These are phyloP conservation scores for Thyridium curvatum DNA, from an alignment of 2,329 filamentous ascomycete genomes.

Conservation along the genomic window DNA sequence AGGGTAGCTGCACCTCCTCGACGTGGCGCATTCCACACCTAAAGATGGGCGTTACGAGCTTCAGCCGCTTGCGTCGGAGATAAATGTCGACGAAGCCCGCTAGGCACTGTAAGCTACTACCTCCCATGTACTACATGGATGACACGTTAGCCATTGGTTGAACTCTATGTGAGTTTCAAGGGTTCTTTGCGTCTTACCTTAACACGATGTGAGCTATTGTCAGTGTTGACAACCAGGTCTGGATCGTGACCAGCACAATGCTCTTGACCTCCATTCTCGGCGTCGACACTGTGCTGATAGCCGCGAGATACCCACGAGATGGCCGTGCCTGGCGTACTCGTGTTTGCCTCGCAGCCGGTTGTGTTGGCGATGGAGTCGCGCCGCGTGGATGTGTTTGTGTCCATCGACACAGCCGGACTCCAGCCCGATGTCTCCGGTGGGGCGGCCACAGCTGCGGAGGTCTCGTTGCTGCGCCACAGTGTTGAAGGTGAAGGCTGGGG, in stretches of 20 bases:
- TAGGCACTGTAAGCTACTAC: conserved; percentile 15
- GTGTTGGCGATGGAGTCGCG: too few relatives aligned
- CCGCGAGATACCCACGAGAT: neutral
- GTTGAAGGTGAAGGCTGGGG: too few relatives aligned
- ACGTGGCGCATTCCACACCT: conserved; percentile 14
- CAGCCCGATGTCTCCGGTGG: too few relatives aligned
- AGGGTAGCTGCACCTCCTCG: conserved; percentile 13
- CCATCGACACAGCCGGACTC: too few relatives aligned
- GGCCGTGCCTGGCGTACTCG: neutral
- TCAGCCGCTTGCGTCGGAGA: conserved; percentile 11
- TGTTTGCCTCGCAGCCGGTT: too few relatives aligned
- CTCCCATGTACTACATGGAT: conserved; percentile 11
- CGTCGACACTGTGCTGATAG: neutral
- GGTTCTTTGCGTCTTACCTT: conserved; percentile 3
- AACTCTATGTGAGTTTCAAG: too few relatives aligned
- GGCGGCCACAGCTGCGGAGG: too few relatives aligned
- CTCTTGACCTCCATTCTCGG: neutral
- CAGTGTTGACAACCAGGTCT: conserved; percentile 15
- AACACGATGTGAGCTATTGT: conserved; percentile 11
- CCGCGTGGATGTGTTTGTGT: too few relatives aligned
- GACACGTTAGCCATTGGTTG: too few relatives aligned
- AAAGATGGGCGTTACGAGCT: conserved; percentile 11
- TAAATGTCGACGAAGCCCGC: conserved; percentile 16
- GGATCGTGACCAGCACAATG: conserved; percentile 2
- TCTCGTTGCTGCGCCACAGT: too few relatives aligned